These are phyloP conservation scores for Lecanicillium sp. DNA, from an alignment of 2,329 filamentous ascomycete genomes.

Conservation along the genomic window DNA sequence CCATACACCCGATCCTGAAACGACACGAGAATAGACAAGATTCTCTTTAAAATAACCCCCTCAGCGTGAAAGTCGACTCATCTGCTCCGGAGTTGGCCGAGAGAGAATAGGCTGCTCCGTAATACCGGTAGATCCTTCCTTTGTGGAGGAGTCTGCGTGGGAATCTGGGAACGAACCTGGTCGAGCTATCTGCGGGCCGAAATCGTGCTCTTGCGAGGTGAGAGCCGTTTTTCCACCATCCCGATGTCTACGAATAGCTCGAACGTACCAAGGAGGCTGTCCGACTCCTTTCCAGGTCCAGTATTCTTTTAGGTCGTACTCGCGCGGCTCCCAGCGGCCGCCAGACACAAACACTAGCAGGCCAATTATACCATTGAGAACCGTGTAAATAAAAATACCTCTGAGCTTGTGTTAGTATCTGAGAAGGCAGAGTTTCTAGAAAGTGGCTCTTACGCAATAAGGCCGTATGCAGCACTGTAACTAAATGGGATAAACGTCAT, in stretches of 20 bases:
- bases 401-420: constrained; percentile 21
- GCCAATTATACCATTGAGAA: constrained; percentile 40
- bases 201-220: constrained; percentile 1
- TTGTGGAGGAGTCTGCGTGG: constrained; percentile 14
- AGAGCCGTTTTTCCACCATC: neutral
- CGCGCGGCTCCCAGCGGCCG: constrained; percentile 35
- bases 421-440: neutral
- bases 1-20: no score
- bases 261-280: constrained; percentile 38
- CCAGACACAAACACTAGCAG: constrained; percentile 34
- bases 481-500: constrained; percentile 70
- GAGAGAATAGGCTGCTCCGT: constrained; percentile 13
- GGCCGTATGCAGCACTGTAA: constrained; percentile 69
- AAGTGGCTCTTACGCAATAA: constrained; percentile 59
- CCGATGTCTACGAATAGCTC: constrained; percentile 21
- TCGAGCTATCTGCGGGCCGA: constrained; percentile 5
- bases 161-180: constrained; percentile 7
- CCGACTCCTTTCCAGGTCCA: constrained; percentile 45
- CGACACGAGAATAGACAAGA: no score
- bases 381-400: constrained; percentile 44
- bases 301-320: constrained; percentile 47
- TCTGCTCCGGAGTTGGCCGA: constrained; percentile 7
- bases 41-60: no score
- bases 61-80: constrained; percentile 4
- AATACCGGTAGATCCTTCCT: constrained; percentile 13